phyloP scores from a whole-genome alignment of 78 protist genomes.

The Neovahlkampfia damariscottae region DNA sequence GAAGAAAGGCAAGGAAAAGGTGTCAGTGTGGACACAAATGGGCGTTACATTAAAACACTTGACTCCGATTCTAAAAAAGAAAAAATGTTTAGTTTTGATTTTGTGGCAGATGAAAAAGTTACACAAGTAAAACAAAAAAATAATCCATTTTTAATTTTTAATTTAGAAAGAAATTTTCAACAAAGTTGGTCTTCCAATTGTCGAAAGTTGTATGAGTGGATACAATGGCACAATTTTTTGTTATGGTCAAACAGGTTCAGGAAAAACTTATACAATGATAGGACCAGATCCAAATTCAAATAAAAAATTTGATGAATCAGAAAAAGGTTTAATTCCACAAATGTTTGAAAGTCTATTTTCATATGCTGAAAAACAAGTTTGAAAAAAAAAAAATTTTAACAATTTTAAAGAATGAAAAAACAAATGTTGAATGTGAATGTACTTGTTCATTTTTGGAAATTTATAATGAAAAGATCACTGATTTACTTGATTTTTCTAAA shows the following conservation, averaged over 20 bases:
- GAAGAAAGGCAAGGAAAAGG: neutral
- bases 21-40: neutral
- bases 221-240: conserved; percentile 46
- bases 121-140: too few relatives aligned
- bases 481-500: conserved; percentile 15
- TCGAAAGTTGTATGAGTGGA: conserved; percentile 5
- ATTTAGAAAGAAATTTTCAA: neutral
- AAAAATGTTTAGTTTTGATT: conserved; percentile 1
- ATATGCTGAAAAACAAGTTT: neutral
- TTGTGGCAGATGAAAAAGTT: neutral
- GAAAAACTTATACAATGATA: conserved; percentile 21
- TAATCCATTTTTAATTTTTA: too few relatives aligned
- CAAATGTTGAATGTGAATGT: neutral
- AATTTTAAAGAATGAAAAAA: too few relatives aligned
- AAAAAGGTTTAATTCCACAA: neutral
- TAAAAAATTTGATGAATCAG: too few relatives aligned
- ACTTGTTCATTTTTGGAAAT: conserved; percentile 48
- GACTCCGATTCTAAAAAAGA: neutral
- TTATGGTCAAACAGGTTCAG: conserved; percentile 49
- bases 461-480: conserved; percentile 46
- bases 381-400: too few relatives aligned
- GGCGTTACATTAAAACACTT: neutral
- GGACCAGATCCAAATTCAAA: too few relatives aligned
- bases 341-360: neutral
- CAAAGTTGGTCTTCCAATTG: neutral